Base-by-base conservation (phyloP, 768 basidiomycete species). In the Leccinum subgranulosum region DNA sequence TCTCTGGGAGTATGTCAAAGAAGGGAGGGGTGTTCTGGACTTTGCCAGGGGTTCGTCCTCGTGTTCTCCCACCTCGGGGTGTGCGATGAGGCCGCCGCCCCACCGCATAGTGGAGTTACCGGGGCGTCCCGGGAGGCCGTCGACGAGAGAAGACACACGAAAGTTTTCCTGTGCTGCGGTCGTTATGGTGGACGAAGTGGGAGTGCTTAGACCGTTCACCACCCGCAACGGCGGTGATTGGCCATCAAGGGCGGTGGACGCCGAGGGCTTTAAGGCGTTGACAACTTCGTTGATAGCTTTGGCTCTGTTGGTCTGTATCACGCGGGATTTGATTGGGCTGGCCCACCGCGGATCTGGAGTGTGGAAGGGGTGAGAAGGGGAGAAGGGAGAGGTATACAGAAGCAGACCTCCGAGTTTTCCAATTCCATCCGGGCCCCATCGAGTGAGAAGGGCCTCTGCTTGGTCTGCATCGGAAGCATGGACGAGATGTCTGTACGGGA, bases 381-480 rank as follows among this genome's bases (percentile, higher is more conserved):
- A 49, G 66, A 62, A 58, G 60, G 21, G 56, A 51, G 54, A 48
- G 51, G 19, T 21, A 47, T 21, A 46, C 28, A 52, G 55, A 57
- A 64, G 59, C 84, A 75, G 66, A 92, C 92, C 88, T 76, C 88
- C 91, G 51, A 94, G 76, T 74, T 95, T 94, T 58, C 92, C 92
- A 71, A 92, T 74, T 41, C 92, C 87, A 74, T 95, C 93, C 47
- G 89, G 88, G 36, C 89, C 88, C 92, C 94, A 94, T 55, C 92
- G 83, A 62, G 83, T 86, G 50, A 95, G 85, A 58, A 95, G 79
- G 25, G 89, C 92, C 71, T 91, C 90, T 33, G 90, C 84, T 69
- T 95, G 90, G 74, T 90, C 90, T 12, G 88, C 90, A 74, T 94
- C 90, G 56, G 90, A 93, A 29, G 94, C 92, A 75, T 95, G 93